These are phyloP conservation scores for Lumnitzera racemosa DNA, from an alignment of 345 rosid genomes.

Conservation along the genomic window DNA sequence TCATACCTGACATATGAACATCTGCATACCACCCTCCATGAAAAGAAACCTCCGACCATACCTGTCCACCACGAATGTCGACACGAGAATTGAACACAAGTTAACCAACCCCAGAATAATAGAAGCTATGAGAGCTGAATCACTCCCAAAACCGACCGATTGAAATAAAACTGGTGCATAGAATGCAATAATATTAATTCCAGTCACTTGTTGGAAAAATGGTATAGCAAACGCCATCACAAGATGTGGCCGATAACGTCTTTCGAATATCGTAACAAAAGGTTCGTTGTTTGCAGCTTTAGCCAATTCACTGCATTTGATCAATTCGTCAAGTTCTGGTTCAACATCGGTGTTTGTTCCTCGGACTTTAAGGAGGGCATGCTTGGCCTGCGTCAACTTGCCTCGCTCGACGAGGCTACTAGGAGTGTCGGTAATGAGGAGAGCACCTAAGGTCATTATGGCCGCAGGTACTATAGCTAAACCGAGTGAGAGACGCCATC, in stretches of 20 bases:
- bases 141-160: conserved; percentile 36
- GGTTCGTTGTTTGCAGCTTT: conserved; percentile 29
- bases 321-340: conserved; percentile 22
- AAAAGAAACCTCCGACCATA: conserved; percentile 14
- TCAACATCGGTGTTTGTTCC: conserved; percentile 23
- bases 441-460: conserved; percentile 20
- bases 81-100: neutral
- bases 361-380: conserved; percentile 18
- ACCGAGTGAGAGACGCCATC: conserved; percentile 31
- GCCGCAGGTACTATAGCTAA: conserved; percentile 32
- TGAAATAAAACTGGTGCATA: conserved; percentile 46
- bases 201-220: conserved; percentile 41
- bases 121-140: conserved; percentile 29
- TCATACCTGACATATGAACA: conserved; percentile 9
- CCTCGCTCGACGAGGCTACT: conserved; percentile 30
- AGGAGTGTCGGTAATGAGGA: conserved; percentile 31
- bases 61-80: conserved; percentile 10
- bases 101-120: conserved; percentile 25
- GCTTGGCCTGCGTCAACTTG: conserved; percentile 12
- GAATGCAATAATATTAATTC: conserved; percentile 41
- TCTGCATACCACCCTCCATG: conserved; percentile 11
- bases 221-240: conserved; percentile 22
- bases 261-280: conserved; percentile 13
- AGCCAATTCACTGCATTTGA: conserved; percentile 20
- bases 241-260: conserved; percentile 25